phyloP scores from a whole-genome alignment of 306 rosid species.

The Cucumis melo region DNA sequence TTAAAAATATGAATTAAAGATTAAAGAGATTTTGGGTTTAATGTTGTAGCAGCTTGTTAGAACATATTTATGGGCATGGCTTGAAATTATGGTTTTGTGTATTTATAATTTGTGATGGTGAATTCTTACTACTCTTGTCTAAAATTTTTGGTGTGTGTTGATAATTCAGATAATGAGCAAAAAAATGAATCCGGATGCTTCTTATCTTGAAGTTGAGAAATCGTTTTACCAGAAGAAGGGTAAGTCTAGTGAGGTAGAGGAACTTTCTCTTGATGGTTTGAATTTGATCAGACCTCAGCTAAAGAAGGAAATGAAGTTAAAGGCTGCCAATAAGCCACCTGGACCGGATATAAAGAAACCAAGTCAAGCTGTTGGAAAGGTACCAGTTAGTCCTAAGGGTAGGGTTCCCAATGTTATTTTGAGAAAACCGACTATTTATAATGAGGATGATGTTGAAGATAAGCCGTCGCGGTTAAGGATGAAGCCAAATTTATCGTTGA shows the following conservation, averaged over 20 bases:
- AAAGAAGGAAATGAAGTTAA: slow-evolving; percentile 29
- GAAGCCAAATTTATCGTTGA: slow-evolving; percentile 53
- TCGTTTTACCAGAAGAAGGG: slow-evolving; percentile 54
- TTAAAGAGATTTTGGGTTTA: neutral
- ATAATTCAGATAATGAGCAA: slow-evolving; percentile 66
- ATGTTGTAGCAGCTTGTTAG: neutral
- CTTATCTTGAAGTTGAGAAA: slow-evolving; percentile 83
- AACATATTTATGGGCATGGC: neutral
- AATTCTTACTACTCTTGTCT: neutral
- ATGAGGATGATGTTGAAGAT: slow-evolving; percentile 33
- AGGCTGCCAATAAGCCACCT: slow-evolving; percentile 29
- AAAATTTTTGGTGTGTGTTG: neutral
- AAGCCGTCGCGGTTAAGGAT: slow-evolving; percentile 39
- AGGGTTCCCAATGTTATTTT: slow-evolving; percentile 68
- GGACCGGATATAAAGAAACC: slow-evolving; percentile 37
- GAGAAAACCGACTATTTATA: slow-evolving; percentile 50
- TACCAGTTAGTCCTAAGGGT: slow-evolving; percentile 20
- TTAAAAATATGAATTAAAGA: neutral
- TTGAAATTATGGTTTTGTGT: neutral
- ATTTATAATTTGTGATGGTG: neutral
- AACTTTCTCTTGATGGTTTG: slow-evolving; percentile 59
- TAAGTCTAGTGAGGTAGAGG: slow-evolving; percentile 45
- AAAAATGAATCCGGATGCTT: slow-evolving; percentile 62
- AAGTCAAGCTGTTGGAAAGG: slow-evolving; percentile 14
- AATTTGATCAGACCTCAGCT: slow-evolving; percentile 68